These are phyloP conservation scores for Centrapalus pauciflorus DNA, from an alignment of 129 eudicot species.

Conservation along the genomic window DNA sequence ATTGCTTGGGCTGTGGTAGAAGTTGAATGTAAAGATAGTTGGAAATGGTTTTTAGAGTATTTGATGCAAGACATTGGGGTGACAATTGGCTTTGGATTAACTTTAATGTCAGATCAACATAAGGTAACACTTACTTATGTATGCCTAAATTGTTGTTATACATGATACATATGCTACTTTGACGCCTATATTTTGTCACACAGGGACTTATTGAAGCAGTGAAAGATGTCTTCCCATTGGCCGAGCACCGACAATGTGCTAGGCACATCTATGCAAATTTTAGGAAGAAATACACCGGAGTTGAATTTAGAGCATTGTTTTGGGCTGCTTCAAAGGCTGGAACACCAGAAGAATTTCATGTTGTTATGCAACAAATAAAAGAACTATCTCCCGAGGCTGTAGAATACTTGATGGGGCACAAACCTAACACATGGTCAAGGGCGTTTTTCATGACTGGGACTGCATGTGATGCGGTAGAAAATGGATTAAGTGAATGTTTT, in stretches of 20 bases:
- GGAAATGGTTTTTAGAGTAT: background rate
- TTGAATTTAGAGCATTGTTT: background rate
- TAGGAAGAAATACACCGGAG: background rate
- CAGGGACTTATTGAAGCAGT: slow-evolving; percentile 2
- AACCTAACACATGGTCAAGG: background rate
- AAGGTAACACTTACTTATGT: no score
- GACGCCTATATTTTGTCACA: no score
- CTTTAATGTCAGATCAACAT: background rate
- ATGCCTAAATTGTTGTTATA: no score
- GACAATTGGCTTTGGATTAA: background rate
- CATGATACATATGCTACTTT: no score
- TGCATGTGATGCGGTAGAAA: slow-evolving; percentile 3
- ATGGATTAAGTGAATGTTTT: slow-evolving; percentile 4
- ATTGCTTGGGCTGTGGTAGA: background rate
- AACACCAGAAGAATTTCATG: background rate
- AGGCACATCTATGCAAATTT: slow-evolving; percentile 14
- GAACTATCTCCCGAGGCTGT: background rate
- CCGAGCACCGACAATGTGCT: background rate
- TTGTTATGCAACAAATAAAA: background rate
- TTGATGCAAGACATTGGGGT: background rate
- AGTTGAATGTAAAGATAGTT: background rate
- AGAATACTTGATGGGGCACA: background rate
- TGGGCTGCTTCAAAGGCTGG: background rate
- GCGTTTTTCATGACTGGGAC: background rate
- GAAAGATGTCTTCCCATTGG: background rate